phyloP scores from a whole-genome alignment of 768 basidiomycete species.

The Xanthoconium purpureum region DNA sequence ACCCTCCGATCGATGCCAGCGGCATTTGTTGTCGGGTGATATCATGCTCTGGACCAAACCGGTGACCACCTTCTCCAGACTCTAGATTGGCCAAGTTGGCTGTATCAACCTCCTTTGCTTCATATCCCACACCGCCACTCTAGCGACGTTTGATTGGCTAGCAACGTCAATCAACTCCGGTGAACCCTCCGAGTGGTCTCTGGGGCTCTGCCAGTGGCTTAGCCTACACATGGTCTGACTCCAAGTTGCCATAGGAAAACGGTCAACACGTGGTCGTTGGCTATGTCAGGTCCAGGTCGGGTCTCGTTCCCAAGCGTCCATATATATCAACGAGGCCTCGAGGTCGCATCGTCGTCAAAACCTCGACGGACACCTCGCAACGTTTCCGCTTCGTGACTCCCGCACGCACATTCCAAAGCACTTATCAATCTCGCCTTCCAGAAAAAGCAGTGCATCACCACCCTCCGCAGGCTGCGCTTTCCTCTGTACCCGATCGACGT shows the following conservation, averaged over 20 bases:
- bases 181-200: no score
- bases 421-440: constrained; percentile 3
- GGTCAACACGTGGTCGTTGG: constrained; percentile 3
- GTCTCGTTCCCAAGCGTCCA: background rate
- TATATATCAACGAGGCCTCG: constrained; percentile 18
- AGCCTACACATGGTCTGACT: no score
- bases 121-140: no score
- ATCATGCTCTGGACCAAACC: background rate
- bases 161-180: no score
- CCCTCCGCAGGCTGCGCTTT: constrained; percentile 7
- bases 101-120: no score
- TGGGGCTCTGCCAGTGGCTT: no score
- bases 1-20: constrained; percentile 3
- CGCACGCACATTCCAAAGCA: background rate
- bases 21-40: background rate
- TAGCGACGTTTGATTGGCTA: no score
- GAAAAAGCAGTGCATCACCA: constrained; percentile 13
- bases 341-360: constrained; percentile 10
- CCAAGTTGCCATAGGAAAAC: background rate
- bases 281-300: background rate
- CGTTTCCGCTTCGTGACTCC: constrained; percentile 10
- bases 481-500: constrained; percentile 7
- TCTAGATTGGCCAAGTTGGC: no score
- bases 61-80: no score
- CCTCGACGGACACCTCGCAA: constrained; percentile 12